Base-by-base conservation (phyloP, 345 rosid species). In the Kandelia obovata region DNA sequence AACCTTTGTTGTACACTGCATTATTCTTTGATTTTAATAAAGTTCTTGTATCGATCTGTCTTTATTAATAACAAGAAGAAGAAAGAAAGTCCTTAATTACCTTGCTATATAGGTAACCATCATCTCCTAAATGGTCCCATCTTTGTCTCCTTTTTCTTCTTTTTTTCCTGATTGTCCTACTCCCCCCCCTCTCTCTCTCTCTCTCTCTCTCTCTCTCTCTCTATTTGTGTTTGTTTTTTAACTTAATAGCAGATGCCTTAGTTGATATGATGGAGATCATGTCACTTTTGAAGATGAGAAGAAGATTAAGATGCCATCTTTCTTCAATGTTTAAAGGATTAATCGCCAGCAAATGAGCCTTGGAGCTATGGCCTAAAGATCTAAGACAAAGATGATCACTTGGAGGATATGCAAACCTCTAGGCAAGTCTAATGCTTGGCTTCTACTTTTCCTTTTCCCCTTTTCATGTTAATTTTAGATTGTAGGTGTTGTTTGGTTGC, bases 391-490 rank as follows among this genome's bases (percentile, higher is more conserved):
- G 61, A 71, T 62, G 59, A 21, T 31, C 34, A 66, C 56, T 39
- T 32, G 3, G 76, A 70, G 81, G 75, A 49, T 68, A 66, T 70
- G 52, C 68, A 58, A 58, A 67, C 81, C 80, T 82, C 80, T 82
- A 80, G 90, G 90, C 90, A 86, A 86, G 90, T 86, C 90, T 82
- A 58, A 61, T 71, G 75, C 90, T 86, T 86, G 90, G 90, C 90
- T 86, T 58, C 51, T 21, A 23, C 16, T 62, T 58, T 8, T 19
- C 39, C 17, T 19, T 23, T 27, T 21, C 21, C 19, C 28, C 3
- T 55, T 5, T n/a, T 4, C 7, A 5, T 15, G 49, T 35, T 66
- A 53, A 1, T 16, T 27, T 39, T 34, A 7, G 23, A 27, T 16
- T 64, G 21, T 19, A 46, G 39, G 4, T 58, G 21, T 5, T 77